A percentile compares a stretch with the other conserved stretches of the same genome.
These are phyloP conservation scores for Umbelopsis ramanniana DNA, from an alignment of 192 early-diverging fungal genomes.

Conservation along the genomic window DNA sequence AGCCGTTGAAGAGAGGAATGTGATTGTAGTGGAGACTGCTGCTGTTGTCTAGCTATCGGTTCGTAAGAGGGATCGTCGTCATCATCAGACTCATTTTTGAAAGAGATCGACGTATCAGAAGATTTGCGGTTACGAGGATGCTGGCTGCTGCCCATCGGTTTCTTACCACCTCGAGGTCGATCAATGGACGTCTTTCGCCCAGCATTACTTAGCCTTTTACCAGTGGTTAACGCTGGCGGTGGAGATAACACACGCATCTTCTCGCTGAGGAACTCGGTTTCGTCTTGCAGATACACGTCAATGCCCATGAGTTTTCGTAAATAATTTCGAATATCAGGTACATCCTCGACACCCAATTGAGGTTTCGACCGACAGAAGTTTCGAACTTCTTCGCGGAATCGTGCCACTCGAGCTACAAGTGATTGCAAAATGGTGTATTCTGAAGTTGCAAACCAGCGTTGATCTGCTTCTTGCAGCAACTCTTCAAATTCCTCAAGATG, in stretches of 20 bases:
- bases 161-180: background rate
- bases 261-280: conserved; percentile 43
- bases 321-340: conserved; percentile 37
- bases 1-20: background rate
- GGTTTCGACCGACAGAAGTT: conserved; percentile 38
- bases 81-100: background rate
- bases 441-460: conserved; percentile 46
- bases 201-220: background rate
- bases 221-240: conserved; percentile 25
- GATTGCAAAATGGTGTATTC: conserved; percentile 32
- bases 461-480: conserved; percentile 46
- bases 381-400: conserved; percentile 27
- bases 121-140: conserved; percentile 25
- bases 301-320: conserved; percentile 49
- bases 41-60: background rate
- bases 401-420: conserved; percentile 10
- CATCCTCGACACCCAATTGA: conserved; percentile 31
- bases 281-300: conserved; percentile 42
- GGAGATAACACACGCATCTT: conserved; percentile 42
- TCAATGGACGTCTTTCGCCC: background rate
- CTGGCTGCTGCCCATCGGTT: background rate
- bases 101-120: conserved; percentile 23
- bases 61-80: conserved; percentile 1
- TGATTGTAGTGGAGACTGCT: background rate
- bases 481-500: conserved; percentile 40